Base-by-base conservation (phyloP, 352 stramenopile species). In the Pythium vanterpoolii region DNA sequence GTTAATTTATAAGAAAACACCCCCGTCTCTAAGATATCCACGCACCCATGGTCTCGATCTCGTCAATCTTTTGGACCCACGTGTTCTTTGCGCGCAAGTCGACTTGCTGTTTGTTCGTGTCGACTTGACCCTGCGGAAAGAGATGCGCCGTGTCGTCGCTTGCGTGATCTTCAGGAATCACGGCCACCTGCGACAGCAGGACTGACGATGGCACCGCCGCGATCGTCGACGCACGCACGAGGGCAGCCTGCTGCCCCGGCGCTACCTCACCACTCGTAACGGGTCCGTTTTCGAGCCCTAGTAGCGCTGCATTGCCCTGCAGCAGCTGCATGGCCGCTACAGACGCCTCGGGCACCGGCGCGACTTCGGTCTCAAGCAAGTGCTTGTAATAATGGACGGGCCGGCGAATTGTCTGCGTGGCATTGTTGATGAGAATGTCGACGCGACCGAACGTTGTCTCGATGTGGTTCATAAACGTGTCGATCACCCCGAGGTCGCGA, bases 391-490 rank as follows among this genome's bases (percentile, higher is more conserved):
- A 99, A n/a, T 80, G 89, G 8, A 86, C 82, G 38, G 96, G 96
- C 18, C 96, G 84, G 61, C 96, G 87, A 27, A 99, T 86, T 1
- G 96, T 99, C 77, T 99, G 96, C 75, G 95, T 98, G 8, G 96
- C 96, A 71, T 99, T 99, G 76, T 99, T 97, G 52, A 99, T 95
- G 43, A 99, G 67, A 28, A 98, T 93, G 72, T 99, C 94, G 33
- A 98, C 72, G 10, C 85, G 76, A 16, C 74, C 72, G 45, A 87
- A 79, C 9, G 68, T 81, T 23, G 60, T 40, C 23, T 79, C 68
- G 6, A 99, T 69, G 71, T 95, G 93, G 42, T 92, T 75, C 72
- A 95, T 96, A 61, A 98, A 98, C 52, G 79, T 81, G 71, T 99
- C 95, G 36, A 99, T 85, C 42, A 98, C 89, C 74, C 98, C 95